Base-by-base conservation (phyloP, 2,329 filamentous ascomycete genomes). In the Corynespora cassiicola region DNA sequence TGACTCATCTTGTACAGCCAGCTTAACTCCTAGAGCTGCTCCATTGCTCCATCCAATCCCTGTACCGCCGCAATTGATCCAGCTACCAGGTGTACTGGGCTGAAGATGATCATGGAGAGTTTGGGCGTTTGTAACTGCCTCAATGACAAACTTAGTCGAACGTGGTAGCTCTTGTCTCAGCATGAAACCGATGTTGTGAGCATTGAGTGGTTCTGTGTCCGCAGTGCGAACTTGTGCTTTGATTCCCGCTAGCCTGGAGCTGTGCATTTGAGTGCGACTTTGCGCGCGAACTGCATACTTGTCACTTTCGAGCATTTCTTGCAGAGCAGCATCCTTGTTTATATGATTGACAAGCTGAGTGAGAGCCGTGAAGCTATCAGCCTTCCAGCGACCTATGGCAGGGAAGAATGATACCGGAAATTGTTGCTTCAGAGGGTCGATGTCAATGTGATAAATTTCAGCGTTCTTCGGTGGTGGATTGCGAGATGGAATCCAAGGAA, bases 351-450 rank as follows among this genome's bases (percentile, higher is more conserved):
- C 42, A 2, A 72, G 30, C 34, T 73, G 70, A 2, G 19, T 58
- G 7, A 74, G 47, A 2, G 65, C 73, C 0, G 78, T 79, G 31
- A 79, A 73, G 2, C 80, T 78, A 56, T 90, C 85, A 5, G 85
- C 86, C 24, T 80, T 77, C 66, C 84, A 90, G 2, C 86, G 78
- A 3, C 78, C 77, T 45, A 81, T 73, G 2, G 86, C 83, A 8
- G 78, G 75, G 30, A 90, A 78, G 53, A 90, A 90, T 58, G 85
- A 86, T 12, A 90, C 73, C 0, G 85, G 85, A 75, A 90, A 90
- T 63, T 85, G 78, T 63, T 86, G 81, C 70, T 86, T 86, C 16
- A 86, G 68, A 1, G 83, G 81, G 50, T 86, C 83, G 31, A 84
- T 74, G 50, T 86, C 83, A 27, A 86, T 75, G 54, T 86, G 83